Percentiles rank a stretch among this genome's conserved stretches.
phyloP scores from a whole-genome alignment of 768 basidiomycete genomes.

The Serendipita sp. region DNA sequence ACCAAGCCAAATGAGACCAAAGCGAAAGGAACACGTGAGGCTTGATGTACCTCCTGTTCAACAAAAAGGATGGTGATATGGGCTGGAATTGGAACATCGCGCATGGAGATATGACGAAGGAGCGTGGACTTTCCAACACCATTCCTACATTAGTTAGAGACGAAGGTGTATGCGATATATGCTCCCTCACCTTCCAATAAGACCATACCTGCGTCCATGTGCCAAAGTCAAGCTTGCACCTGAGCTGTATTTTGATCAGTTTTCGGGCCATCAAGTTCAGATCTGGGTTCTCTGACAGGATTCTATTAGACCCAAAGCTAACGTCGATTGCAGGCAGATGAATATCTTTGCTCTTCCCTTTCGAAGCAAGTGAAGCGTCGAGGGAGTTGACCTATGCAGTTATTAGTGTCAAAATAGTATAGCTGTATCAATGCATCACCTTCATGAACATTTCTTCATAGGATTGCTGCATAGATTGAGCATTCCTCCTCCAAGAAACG shows the following conservation, averaged over 20 bases:
- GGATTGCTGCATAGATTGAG: constrained; percentile 45
- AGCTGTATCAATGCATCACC: constrained; percentile 23
- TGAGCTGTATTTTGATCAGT: constrained; percentile 29
- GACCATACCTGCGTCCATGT: constrained; percentile 75
- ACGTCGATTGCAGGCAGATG: constrained; percentile 92
- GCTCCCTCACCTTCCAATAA: constrained; percentile 59
- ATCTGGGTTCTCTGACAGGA: constrained; percentile 38
- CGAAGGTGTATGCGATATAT: not conserved
- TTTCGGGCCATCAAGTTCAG: constrained; percentile 5
- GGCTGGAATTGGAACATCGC: constrained; percentile 83
- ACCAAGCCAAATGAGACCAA: not conserved
- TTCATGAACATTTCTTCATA: constrained; percentile 99
- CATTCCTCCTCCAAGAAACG: not conserved
- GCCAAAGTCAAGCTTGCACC: constrained; percentile 78
- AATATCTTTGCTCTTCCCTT: constrained; percentile 96
- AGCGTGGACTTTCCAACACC: constrained; percentile 96
- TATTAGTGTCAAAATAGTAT: not conserved
- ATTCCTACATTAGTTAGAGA: constrained; percentile 13
- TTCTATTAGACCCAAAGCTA: constrained; percentile 87
- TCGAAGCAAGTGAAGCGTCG: constrained; percentile 55
- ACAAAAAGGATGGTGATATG: constrained; percentile 97
- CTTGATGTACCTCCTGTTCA: constrained; percentile 67
- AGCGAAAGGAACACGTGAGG: constrained; percentile 7
- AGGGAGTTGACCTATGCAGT: constrained; percentile 68
- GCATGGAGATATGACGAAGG: constrained; percentile 81